A percentile compares a stretch with the other conserved stretches of the same genome.
Evolutionary conservation across 805 yeast genomes (phyloP).

Genomic region (Kodamaea leandrae): DNA sequence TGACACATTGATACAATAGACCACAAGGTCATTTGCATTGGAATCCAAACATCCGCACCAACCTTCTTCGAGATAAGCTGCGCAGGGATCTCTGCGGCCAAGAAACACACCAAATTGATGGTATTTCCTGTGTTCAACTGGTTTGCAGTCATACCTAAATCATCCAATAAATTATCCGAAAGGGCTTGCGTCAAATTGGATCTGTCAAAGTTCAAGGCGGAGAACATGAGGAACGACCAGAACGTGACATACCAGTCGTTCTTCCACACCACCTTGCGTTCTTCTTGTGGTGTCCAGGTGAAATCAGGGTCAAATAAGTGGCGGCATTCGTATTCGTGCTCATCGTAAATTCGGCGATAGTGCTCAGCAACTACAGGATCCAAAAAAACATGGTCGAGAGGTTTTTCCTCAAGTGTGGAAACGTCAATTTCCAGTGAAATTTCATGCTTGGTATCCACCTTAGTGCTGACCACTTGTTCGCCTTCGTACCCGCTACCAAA

Average conservation of each 20-base stretch:
- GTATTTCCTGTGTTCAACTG: constrained; percentile 25
- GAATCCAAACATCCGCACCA: constrained; percentile 28
- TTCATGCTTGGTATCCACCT: neutral
- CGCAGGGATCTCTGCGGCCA: constrained; percentile 26
- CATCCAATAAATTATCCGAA: constrained; percentile 22
- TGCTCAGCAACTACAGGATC: constrained; percentile 48
- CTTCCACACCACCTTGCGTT: constrained; percentile 18
- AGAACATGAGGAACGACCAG: constrained; percentile 23
- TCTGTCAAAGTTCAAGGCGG: constrained; percentile 25
- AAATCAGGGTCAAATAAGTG: constrained; percentile 56
- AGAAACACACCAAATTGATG: constrained; percentile 21
- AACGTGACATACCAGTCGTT: constrained; percentile 23
- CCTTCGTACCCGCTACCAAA: no score
- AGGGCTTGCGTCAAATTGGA: constrained; percentile 24
- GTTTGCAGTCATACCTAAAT: constrained; percentile 21
- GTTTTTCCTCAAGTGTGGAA: neutral
- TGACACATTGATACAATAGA: constrained; percentile 23
- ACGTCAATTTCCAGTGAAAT: neutral
- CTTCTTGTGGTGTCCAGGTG: constrained; percentile 27
- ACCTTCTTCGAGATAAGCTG: constrained; percentile 24
- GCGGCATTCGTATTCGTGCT: constrained; percentile 52
- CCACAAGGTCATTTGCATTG: constrained; percentile 24
- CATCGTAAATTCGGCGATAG: constrained; percentile 46
- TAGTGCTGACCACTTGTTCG: no score
- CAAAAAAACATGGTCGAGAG: constrained; percentile 10